Conservation (phyloP, 371 early-diverging fungal genomes). For the Mortierella sp. region DNA sequence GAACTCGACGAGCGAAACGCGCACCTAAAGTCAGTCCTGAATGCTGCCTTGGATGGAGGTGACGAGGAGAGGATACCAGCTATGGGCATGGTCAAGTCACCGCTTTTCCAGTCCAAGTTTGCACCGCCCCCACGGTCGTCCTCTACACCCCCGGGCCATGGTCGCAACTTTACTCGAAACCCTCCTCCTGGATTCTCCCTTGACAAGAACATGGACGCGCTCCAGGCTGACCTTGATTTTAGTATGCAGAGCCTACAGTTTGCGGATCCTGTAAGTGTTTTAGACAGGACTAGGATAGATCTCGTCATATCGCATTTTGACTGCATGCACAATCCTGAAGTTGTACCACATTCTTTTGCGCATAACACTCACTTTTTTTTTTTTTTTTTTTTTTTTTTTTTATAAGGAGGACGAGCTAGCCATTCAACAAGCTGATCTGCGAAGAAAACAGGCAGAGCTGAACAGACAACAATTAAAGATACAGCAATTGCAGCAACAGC, state of each 20-base stretch:
- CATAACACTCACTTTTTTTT: not conserved
- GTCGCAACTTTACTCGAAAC: slow-evolving; percentile 51
- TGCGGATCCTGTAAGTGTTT: slow-evolving; percentile 40
- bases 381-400: not conserved
- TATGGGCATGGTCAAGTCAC: slow-evolving; percentile 33
- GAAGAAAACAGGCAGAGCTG: slow-evolving; percentile 50
- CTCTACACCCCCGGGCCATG: slow-evolving; percentile 68
- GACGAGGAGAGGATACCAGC: slow-evolving; percentile 53
- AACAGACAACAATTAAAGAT: slow-evolving; percentile 55
- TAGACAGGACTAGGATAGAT: not conserved
- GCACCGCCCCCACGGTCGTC: slow-evolving; percentile 64
- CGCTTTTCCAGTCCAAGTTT: slow-evolving; percentile 54
- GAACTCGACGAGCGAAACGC: slow-evolving; percentile 42
- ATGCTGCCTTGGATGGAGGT: slow-evolving; percentile 63
- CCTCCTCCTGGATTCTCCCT: slow-evolving; percentile 42
- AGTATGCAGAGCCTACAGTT: slow-evolving; percentile 49
- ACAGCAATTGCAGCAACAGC: slow-evolving; percentile 57
- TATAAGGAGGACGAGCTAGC: slow-evolving; percentile 52
- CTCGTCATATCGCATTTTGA: not conserved
- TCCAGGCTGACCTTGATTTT: slow-evolving; percentile 45
- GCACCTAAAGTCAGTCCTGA: slow-evolving; percentile 60
- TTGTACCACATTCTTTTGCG: not conserved
- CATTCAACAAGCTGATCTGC: slow-evolving; percentile 52
- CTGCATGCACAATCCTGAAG: not conserved
- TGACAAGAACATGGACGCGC: slow-evolving; percentile 28